A percentile compares a stretch with the other conserved stretches of the same genome.
Conservation (phyloP, 2,329 filamentous ascomycete genomes). For the Aspergillus arachidicola region DNA sequence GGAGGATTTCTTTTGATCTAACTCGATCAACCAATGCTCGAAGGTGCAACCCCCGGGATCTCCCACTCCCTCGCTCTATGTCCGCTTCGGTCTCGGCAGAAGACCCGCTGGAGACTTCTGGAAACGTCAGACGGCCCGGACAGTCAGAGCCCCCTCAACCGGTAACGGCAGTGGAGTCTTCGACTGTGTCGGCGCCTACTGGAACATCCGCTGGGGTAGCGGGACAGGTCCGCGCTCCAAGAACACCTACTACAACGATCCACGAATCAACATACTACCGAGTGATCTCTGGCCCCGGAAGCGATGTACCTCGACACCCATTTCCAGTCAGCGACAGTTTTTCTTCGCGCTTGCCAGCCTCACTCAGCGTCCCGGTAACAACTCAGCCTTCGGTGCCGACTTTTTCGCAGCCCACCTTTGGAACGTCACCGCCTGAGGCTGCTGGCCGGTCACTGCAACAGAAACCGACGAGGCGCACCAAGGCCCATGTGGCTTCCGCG, state of each 20-base stretch:
- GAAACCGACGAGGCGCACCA: slow-evolving; percentile 47
- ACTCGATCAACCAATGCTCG: slow-evolving; percentile 40
- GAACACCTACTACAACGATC: slow-evolving; percentile 15
- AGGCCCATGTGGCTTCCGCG: slow-evolving; percentile 51
- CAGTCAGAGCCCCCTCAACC: slow-evolving; percentile 32
- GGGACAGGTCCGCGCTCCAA: slow-evolving; percentile 17
- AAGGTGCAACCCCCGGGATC: slow-evolving; percentile 42
- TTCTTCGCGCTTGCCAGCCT: slow-evolving; percentile 20
- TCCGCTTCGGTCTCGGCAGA: slow-evolving; percentile 44
- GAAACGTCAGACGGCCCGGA: slow-evolving; percentile 34
- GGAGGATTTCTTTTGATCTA: slow-evolving; percentile 37
- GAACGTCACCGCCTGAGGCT: slow-evolving; percentile 24
- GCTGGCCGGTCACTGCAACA: slow-evolving; percentile 33
- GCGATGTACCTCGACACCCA: slow-evolving; percentile 21
- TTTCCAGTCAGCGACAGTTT: slow-evolving; percentile 23
- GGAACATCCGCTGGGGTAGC: slow-evolving; percentile 13
- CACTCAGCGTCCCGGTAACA: slow-evolving; percentile 23
- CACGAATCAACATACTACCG: slow-evolving; percentile 20
- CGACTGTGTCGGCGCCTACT: slow-evolving; percentile 12
- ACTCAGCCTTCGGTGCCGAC: slow-evolving; percentile 24
- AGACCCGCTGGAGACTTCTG: slow-evolving; percentile 41
- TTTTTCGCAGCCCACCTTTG: slow-evolving; percentile 30
- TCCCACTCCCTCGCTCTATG: slow-evolving; percentile 46
- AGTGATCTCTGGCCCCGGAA: slow-evolving; percentile 16
- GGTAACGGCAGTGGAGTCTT: slow-evolving; percentile 21